Percentiles rank a stretch among this genome's conserved stretches.
Evolutionary conservation across 2,329 filamentous ascomycete species (phyloP).

Genomic region (Fusarium sp.): DNA sequence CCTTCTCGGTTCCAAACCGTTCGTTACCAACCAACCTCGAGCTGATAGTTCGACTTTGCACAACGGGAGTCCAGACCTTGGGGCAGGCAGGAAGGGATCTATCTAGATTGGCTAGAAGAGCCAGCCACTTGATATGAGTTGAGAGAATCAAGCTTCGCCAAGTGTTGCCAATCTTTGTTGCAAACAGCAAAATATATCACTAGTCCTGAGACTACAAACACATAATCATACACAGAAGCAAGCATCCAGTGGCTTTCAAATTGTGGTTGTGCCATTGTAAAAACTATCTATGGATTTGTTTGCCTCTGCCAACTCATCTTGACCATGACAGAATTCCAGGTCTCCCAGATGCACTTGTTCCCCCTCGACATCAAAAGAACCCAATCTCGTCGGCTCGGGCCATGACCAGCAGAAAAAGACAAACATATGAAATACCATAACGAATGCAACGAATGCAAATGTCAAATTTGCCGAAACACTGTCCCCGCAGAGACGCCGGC

Average conservation of each 20-base stretch:
- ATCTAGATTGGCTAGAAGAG: too few species aligned
- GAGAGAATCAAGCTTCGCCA: too few species aligned
- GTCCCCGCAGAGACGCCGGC: slow-evolving; percentile 42
- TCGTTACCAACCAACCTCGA: too few species aligned
- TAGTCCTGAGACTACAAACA: neutral
- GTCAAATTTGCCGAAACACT: slow-evolving; percentile 46
- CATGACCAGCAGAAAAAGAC: slow-evolving; percentile 19
- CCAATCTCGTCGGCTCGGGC: slow-evolving; percentile 1
- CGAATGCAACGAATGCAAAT: slow-evolving; percentile 47
- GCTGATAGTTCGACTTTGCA: too few species aligned
- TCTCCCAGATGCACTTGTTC: slow-evolving; percentile 18
- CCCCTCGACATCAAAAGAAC: slow-evolving; percentile 13
- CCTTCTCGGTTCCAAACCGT: too few species aligned
- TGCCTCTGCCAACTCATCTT: slow-evolving; percentile 15
- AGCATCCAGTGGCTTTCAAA: slow-evolving; percentile 31
- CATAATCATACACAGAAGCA: neutral
- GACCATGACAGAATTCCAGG: slow-evolving; percentile 18
- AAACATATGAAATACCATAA: slow-evolving; percentile 32
- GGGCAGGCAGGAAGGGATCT: too few species aligned
- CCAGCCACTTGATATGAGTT: too few species aligned
- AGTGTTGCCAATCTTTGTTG: too few species aligned
- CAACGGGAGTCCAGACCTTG: too few species aligned
- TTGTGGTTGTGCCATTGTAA: slow-evolving; percentile 46
- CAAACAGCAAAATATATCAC: too few species aligned
- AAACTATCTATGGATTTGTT: slow-evolving; percentile 44